Percentiles rank a stretch among this genome's conserved stretches.
These are phyloP conservation scores for Endocladia muricata DNA, from an alignment of 31 red algal species.

Conservation along the genomic window DNA sequence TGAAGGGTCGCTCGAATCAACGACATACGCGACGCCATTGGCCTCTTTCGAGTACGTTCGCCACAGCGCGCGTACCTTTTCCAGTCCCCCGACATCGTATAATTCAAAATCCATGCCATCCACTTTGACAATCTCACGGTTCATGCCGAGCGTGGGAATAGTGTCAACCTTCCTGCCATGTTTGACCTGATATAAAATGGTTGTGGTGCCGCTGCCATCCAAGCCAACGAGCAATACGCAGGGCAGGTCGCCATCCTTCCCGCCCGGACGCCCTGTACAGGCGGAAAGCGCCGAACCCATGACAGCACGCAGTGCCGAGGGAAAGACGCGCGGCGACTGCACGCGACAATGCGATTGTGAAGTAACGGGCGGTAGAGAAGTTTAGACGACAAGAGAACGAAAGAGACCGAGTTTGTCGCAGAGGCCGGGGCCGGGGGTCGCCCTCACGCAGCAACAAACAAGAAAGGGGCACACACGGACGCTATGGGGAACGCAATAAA, in stretches of 20 bases:
- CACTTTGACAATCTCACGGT: slow-evolving; percentile 77
- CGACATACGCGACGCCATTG: slow-evolving; percentile 83
- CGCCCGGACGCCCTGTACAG: slow-evolving; percentile 47
- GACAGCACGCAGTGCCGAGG: too few relatives aligned
- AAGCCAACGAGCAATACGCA: slow-evolving; percentile 80
- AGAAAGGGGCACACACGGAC: too few relatives aligned
- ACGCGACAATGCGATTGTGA: too few relatives aligned
- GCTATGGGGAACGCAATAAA: too few relatives aligned
- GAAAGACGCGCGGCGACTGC: too few relatives aligned
- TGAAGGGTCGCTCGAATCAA: slow-evolving; percentile 64
- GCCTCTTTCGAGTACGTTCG: slow-evolving; percentile 79
- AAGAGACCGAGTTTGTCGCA: too few relatives aligned
- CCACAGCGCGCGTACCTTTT: slow-evolving; percentile 80
- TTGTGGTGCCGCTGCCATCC: slow-evolving; percentile 85
- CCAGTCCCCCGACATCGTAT: slow-evolving; percentile 82
- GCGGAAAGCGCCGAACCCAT: slow-evolving; percentile 62
- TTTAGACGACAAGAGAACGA: too few relatives aligned
- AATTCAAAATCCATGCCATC: slow-evolving; percentile 71
- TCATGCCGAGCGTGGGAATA: slow-evolving; percentile 86
- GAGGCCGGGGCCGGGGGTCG: too few relatives aligned
- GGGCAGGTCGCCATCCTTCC: slow-evolving; percentile 60
- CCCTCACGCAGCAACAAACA: too few relatives aligned
- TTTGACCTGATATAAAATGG: slow-evolving; percentile 86
- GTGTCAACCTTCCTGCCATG: slow-evolving; percentile 80
- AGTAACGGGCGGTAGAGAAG: too few relatives aligned